Evolutionary conservation across 352 stramenopile species (phyloP).

Genomic region (Porosira glacialis): DNA sequence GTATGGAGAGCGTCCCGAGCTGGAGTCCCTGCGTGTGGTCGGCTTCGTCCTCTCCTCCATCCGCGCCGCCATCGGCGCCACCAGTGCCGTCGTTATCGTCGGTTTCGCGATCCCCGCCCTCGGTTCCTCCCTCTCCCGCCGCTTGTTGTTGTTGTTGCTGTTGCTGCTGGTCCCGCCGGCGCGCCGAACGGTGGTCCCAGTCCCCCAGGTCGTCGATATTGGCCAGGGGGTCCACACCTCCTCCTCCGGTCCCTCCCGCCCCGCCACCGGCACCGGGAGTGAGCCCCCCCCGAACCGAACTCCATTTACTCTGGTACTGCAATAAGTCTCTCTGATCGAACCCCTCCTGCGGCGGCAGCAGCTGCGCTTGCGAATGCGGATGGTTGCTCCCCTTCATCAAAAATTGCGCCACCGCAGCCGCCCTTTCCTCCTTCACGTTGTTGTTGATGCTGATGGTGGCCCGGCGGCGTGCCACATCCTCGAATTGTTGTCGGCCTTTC

Average conservation of each 20-base stretch:
- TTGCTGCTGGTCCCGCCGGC: slow-evolving; percentile 29
- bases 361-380: not conserved
- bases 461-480: slow-evolving; percentile 24
- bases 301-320: slow-evolving; percentile 45
- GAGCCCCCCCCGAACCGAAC: not conserved
- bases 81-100: not conserved
- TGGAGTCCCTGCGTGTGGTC: slow-evolving; percentile 26
- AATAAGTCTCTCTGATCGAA: slow-evolving; percentile 24
- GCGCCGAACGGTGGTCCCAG: not conserved
- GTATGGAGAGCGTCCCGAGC: slow-evolving; percentile 64
- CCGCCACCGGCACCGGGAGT: not conserved
- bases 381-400: slow-evolving; percentile 24
- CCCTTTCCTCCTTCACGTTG: slow-evolving; percentile 24
- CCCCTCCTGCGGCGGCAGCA: not conserved
- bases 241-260: not conserved
- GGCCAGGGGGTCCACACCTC: not conserved
- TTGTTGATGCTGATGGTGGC: not conserved
- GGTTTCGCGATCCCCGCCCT: not conserved
- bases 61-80: slow-evolving; percentile 2
- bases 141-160: slow-evolving; percentile 40
- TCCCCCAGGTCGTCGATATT: not conserved
- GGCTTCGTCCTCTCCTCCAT: slow-evolving; percentile 13
- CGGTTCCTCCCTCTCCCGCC: not conserved
- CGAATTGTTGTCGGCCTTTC: slow-evolving; percentile 42
- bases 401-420: slow-evolving; percentile 44